phyloP scores from a whole-genome alignment of 2,329 filamentous ascomycete species.

The Paraphaeosphaeria minitans region DNA sequence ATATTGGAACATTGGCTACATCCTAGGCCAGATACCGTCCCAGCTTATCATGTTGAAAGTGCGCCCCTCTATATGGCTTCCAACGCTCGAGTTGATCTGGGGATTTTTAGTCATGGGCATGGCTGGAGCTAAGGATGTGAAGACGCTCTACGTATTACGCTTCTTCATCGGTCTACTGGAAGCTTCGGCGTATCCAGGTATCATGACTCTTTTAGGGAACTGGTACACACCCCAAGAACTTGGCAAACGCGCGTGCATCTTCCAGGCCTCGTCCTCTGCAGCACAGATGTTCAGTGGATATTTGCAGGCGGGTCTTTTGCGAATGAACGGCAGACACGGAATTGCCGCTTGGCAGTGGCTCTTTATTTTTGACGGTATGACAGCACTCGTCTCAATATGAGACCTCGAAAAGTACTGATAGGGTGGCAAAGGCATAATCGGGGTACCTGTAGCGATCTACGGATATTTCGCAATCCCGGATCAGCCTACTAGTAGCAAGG shows the following conservation, averaged over 20 bases:
- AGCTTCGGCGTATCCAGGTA: conserved; percentile 8
- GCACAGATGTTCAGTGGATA: not conserved
- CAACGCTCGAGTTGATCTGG: conserved; percentile 31
- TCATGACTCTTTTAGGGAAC: conserved; percentile 13
- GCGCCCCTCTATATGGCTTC: conserved; percentile 41
- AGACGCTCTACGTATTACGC: conserved; percentile 4
- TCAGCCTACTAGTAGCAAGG: not conserved
- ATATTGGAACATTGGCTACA: conserved; percentile 44
- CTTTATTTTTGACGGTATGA: not conserved
- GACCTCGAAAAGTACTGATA: not conserved
- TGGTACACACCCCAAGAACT: not conserved
- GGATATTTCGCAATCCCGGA: not conserved
- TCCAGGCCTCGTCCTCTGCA: not conserved
- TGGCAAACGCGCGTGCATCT: not conserved
- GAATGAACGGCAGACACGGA: not conserved
- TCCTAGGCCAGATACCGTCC: conserved; percentile 44
- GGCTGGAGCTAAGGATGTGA: conserved; percentile 29
- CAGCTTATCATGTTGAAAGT: conserved; percentile 49
- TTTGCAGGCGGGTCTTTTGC: not conserved
- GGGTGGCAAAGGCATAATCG: not conserved
- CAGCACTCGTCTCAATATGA: not conserved
- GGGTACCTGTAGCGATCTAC: not conserved
- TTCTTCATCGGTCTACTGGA: conserved; percentile 13
- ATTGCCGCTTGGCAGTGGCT: not conserved
- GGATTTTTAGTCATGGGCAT: conserved; percentile 34